Percentiles rank a stretch among this genome's conserved stretches.
These are phyloP conservation scores for Boletus vinaceobasis DNA, from an alignment of 768 basidiomycete genomes.

Conservation along the genomic window DNA sequence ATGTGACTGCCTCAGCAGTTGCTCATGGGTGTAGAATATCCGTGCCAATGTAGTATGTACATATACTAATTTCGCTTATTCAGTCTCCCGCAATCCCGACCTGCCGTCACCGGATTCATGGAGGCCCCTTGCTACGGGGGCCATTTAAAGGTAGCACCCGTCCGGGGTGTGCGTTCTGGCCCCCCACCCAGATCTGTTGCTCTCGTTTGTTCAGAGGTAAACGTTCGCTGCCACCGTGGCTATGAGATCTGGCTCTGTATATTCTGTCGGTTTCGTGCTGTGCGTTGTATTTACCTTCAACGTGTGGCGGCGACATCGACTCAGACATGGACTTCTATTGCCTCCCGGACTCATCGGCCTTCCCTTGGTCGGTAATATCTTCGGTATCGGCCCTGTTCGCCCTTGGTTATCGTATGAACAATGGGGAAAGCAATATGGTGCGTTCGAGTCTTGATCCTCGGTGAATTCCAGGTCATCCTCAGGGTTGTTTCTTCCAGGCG, in stretches of 20 bases:
- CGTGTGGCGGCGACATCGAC: slow-evolving; percentile 13
- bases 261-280: slow-evolving; percentile 2
- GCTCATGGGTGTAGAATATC: neutral
- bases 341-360: slow-evolving; percentile 53
- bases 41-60: neutral
- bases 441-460: neutral
- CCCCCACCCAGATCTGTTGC: neutral
- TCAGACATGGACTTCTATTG: slow-evolving; percentile 29
- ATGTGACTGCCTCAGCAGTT: too few species aligned
- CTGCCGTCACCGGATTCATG: neutral
- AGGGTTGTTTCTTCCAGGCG: slow-evolving; percentile 10
- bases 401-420: slow-evolving; percentile 34
- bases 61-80: neutral
- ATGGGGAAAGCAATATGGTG: slow-evolving; percentile 35
- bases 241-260: slow-evolving; percentile 3
- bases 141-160: neutral
- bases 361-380: slow-evolving; percentile 26
- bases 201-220: neutral
- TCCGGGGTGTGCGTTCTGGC: neutral
- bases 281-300: slow-evolving; percentile 3
- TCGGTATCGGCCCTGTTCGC: slow-evolving; percentile 16
- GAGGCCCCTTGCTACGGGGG: too few species aligned
- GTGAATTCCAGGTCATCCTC: neutral
- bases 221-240: neutral
- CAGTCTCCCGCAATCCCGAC: neutral